phyloP scores from a whole-genome alignment of 2,329 filamentous ascomycete species.

The Sporothrix globosa region DNA sequence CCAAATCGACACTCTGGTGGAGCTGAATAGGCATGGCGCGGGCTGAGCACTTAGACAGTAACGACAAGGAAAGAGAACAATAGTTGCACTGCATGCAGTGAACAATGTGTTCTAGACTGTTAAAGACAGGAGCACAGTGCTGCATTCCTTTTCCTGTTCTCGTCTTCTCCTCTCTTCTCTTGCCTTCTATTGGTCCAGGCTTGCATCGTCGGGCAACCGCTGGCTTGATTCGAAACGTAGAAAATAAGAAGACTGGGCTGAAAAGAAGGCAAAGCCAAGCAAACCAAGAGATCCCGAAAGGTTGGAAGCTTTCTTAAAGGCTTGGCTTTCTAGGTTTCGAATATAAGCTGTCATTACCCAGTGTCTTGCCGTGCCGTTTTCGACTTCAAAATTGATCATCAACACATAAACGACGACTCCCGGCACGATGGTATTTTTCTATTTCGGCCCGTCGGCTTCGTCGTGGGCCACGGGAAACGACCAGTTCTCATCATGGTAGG shows the following conservation, averaged over 20 bases:
- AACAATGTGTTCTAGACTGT: constrained; percentile 12
- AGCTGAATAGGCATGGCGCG: constrained; percentile 27
- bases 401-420: not conserved
- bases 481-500: constrained; percentile 11
- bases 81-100: constrained; percentile 4
- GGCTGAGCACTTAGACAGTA: constrained; percentile 1
- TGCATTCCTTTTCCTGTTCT: not conserved
- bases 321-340: not conserved
- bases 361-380: not conserved
- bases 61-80: too few relatives aligned
- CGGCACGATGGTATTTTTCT: constrained; percentile 30
- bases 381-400: not conserved
- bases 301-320: constrained; percentile 15
- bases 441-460: constrained; percentile 27
- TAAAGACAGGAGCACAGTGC: not conserved
- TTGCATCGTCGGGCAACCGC: constrained; percentile 5
- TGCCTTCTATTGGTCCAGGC: not conserved
- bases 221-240: constrained; percentile 14
- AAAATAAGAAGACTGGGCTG: not conserved
- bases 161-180: not conserved
- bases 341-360: not conserved
- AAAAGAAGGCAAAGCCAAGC: not conserved
- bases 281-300: not conserved
- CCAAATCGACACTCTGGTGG: not conserved
- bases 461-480: constrained; percentile 31